These are phyloP conservation scores for Kalaharituber pfeilii DNA, from an alignment of 2,329 filamentous ascomycete species.

Conservation along the genomic window DNA sequence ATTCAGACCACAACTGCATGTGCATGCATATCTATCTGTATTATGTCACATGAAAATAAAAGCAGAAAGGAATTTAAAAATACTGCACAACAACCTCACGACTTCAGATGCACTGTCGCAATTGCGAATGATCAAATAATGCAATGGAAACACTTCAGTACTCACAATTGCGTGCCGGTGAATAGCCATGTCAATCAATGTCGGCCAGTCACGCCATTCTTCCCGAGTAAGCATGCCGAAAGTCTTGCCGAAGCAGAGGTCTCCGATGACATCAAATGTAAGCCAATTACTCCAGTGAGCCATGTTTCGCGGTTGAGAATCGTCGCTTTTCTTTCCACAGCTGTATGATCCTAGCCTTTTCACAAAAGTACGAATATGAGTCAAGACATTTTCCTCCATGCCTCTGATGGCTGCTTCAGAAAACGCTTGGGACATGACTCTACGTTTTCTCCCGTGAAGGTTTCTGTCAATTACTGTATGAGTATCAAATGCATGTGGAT, in stretches of 20 bases:
- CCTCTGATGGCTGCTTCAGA: constrained; percentile 31
- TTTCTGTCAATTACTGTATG: constrained; percentile 32
- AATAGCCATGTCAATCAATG: constrained; percentile 30
- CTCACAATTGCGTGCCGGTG: constrained; percentile 31
- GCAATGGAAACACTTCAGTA: too few species aligned
- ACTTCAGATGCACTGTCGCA: too few species aligned
- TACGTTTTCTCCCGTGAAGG: constrained; percentile 32
- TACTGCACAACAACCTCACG: too few species aligned
- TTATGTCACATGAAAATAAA: background rate
- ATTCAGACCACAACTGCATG: too few species aligned
- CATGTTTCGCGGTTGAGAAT: constrained; percentile 25
- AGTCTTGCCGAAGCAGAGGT: constrained; percentile 31
- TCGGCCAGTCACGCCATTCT: constrained; percentile 29
- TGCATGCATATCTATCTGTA: too few species aligned
- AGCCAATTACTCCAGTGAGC: constrained; percentile 32
- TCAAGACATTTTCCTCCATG: constrained; percentile 32
- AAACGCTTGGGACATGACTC: constrained; percentile 33
- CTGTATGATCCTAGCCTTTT: constrained; percentile 17
- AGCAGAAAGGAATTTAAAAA: too few species aligned
- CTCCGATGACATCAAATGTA: constrained; percentile 37
- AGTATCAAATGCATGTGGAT: constrained; percentile 29
- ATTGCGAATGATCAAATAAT: too few species aligned
- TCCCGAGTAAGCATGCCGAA: constrained; percentile 30
- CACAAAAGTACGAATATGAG: constrained; percentile 29
- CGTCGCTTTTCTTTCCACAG: background rate